Evolutionary conservation across 1,284 basidiomycete genomes (phyloP).

Genomic region (Cryptococcus depauperatus): DNA sequence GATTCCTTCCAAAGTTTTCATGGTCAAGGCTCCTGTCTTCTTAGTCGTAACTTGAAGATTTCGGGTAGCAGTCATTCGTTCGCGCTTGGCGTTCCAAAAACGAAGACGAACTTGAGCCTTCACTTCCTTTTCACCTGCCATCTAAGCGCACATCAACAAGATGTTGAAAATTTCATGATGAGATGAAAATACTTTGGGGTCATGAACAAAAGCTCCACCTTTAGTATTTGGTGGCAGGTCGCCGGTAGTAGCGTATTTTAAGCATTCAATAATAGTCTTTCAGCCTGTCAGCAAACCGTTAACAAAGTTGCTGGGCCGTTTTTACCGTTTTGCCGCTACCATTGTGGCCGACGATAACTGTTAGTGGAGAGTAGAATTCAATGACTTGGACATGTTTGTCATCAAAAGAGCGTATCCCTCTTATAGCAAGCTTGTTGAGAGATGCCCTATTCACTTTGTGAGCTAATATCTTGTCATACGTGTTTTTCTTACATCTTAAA

Average conservation of each 20-base stretch:
- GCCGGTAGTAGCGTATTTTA: constrained; percentile 97
- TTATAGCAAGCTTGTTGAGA: constrained; percentile 81
- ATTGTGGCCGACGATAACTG: constrained; percentile 97
- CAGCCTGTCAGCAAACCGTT: too few relatives aligned
- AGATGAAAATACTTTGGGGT: constrained; percentile 59
- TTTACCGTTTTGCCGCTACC: constrained; percentile 88
- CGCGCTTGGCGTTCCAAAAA: constrained; percentile 80
- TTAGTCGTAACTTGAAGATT: constrained; percentile 90
- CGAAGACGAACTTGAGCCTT: constrained; percentile 95
- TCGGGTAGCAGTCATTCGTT: constrained; percentile 83
- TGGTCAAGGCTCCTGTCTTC: constrained; percentile 75
- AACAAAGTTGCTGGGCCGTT: neutral
- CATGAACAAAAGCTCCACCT: constrained; percentile 95
- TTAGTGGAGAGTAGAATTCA: constrained; percentile 95
- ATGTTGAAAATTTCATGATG: too few relatives aligned
- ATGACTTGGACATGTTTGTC: constrained; percentile 91
- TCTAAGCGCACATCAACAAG: constrained; percentile 44
- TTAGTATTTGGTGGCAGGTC: constrained; percentile 96
- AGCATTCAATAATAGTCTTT: constrained; percentile 94
- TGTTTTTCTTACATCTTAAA: neutral
- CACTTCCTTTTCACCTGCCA: constrained; percentile 97
- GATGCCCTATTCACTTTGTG: constrained; percentile 56
- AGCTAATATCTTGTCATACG: neutral
- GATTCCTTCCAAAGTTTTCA: constrained; percentile 97
- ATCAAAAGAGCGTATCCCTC: constrained; percentile 67